Conservation (phyloP, 768 basidiomycete genomes). For the Termitomyces sp. region DNA sequence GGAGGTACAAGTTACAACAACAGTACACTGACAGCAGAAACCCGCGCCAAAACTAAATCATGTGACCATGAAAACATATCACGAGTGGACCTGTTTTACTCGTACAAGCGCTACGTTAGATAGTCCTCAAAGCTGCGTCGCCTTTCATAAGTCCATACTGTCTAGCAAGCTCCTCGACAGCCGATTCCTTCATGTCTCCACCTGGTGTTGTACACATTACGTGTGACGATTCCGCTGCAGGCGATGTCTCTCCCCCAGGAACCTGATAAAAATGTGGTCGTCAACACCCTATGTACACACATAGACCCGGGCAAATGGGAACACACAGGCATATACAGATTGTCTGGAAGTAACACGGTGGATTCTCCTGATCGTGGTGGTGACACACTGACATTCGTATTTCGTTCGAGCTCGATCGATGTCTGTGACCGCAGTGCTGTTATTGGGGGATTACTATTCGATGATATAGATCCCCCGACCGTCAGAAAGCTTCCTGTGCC, state of each 20-base stretch:
- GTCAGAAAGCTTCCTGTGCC: conserved; percentile 1
- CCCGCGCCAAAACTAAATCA: not conserved
- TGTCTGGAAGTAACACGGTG: conserved; percentile 7
- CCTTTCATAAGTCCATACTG: not conserved
- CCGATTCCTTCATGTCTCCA: conserved; percentile 5
- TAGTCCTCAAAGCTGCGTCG: not conserved
- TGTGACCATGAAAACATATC: conserved; percentile 2
- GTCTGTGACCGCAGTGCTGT: not conserved
- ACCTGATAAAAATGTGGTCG: not conserved
- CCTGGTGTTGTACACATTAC: conserved; percentile 12
- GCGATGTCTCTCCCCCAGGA: conserved; percentile 11
- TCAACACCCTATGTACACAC: not conserved
- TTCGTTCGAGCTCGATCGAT: not conserved
- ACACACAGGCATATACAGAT: conserved; percentile 13
- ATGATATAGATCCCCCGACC: not conserved
- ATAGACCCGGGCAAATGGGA: not conserved
- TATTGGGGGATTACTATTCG: not conserved
- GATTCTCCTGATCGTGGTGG: not conserved
- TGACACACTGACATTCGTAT: not conserved
- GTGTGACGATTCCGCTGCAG: conserved; percentile 18
- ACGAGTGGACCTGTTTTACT: not conserved
- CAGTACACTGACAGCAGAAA: not conserved
- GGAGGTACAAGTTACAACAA: not conserved
- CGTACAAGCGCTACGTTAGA: not conserved
- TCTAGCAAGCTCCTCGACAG: not conserved